A percentile compares a stretch with the other conserved stretches of the same genome.
phyloP scores from a whole-genome alignment of 371 early-diverging fungal species.

The Mortierella sp. region DNA sequence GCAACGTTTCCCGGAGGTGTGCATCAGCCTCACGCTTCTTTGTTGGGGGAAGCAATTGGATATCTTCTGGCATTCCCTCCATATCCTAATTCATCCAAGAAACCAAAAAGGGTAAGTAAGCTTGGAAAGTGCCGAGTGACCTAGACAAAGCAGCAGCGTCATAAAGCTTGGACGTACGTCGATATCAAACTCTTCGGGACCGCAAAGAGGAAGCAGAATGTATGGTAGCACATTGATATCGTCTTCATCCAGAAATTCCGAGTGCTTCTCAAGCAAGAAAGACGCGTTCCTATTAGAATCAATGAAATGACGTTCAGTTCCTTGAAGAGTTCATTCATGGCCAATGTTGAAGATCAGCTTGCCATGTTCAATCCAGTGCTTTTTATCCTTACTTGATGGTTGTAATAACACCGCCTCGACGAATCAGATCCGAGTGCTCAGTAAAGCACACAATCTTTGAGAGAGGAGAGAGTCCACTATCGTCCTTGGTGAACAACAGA shows the following conservation, averaged over 20 bases:
- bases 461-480: conserved; percentile 74
- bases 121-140: too few species aligned
- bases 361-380: too few species aligned
- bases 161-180: conserved; percentile 61
- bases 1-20: conserved; percentile 75
- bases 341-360: too few species aligned
- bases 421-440: conserved; percentile 83
- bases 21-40: conserved; percentile 89
- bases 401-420: conserved; percentile 88
- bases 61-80: conserved; percentile 93
- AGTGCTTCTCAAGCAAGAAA: conserved; percentile 80
- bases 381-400: conserved; percentile 85
- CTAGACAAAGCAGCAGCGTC: too few species aligned
- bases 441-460: conserved; percentile 87
- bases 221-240: conserved; percentile 86
- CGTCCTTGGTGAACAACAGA: conserved; percentile 70
- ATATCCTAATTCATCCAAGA: conserved; percentile 77
- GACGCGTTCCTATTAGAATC: conserved; percentile 75
- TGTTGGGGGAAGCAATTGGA: conserved; percentile 84
- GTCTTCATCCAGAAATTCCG: conserved; percentile 68
- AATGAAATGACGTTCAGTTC: neutral
- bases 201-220: conserved; percentile 90
- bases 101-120: too few species aligned
- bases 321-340: too few species aligned
- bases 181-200: conserved; percentile 90